Evolutionary conservation across 208 protist species (phyloP), one percentile per base, ranked within the genome.

Genomic region (Wallacemonas collosoma): DNA sequence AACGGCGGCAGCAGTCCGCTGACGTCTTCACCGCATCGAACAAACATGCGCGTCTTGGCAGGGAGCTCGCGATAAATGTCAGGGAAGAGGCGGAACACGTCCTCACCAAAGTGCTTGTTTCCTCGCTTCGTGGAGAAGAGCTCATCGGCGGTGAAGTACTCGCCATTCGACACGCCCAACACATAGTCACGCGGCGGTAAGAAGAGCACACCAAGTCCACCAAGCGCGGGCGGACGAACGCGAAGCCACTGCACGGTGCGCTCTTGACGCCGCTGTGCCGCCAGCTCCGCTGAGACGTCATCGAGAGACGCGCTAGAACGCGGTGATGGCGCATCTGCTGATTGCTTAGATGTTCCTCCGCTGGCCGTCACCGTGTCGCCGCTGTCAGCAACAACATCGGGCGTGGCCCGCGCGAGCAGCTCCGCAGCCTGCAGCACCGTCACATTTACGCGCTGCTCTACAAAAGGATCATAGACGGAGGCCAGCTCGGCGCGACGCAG

Each of bases 1-100:
- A 71, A 36, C 12, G 72, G 69, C 12, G 79, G 80, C 12, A 89
- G 40, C 47, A 83, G 74, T 7, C 60, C 71, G 17, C 69, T 51
- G 44, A 77, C 80, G 61, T 89, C 80, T 77, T 83, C 80, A 17
- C 51, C 74, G 44, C 63, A 71, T 6, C 71, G 63, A 0, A 85
- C 36, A 51, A 81, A 76, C 55, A 89, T 69, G 56, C 55, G 64
- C 1, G 71, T 71, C 47, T 68, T 17, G 2, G 7, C 8, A 3
- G 72, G 63, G 2, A 81, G 61, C 48, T 63, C 26, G n/a, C 26
- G 39, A 5, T 76, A 43, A 39, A 41, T 41, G 35, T 2, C 38
- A 5, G 68, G 40, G 2, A 79, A 41, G 36, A 47, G 11, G 3
- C 14, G 36, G n/a, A 57, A 5, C 44, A 48, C 60, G 15, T 15